Evolutionary conservation across 208 protist species (phyloP), one percentile per base, ranked within the genome.

Genomic region (Tritrichomonas foetus): DNA sequence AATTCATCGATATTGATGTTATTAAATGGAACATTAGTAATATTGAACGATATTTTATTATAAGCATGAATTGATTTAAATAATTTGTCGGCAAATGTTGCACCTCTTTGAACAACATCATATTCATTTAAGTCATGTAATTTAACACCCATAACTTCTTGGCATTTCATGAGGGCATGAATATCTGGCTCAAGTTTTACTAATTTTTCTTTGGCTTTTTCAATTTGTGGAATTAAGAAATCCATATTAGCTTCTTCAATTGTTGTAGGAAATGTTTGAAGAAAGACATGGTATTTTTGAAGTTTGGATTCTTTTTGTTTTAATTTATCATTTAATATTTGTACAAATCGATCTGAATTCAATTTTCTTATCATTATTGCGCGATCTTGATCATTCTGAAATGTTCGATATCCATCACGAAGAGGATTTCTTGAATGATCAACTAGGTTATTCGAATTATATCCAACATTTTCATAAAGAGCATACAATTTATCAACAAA

Each of bases 1-100:
- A 61, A 89, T 39, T 89, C 78, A 89, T 16, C 57, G 16, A 89
- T 89, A 57, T 89, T 89, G 20, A 89, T 57, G 36, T 89, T 49
- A 8, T 0, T 14, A 16, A 89, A 89, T 27, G 78, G 78, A 8
- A 53, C 16, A 57, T 14, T 89, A 20, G 27, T 33, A 57, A 89
- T 49, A 39, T 53, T 20, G 33, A 5, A 11, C 57, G 13, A 39
- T 39, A 89, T 20, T 33, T 53, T 16, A 13, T 44, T 89, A 44
- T 27, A 89, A 14, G 33, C 11, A 14, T 57, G 53, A 1, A 47
- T 39, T 1, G 47, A 27, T 20, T 89, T 53, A 57, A 33, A 89
- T 41, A 89, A 13, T 89, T 39, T 44, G 27, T 53, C 27, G 33
- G 33, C n/a, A n/a, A 89, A 89, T 39, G 33, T n/a, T 27, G 16